A percentile compares a stretch with the other conserved stretches of the same genome.
phyloP scores from a whole-genome alignment of 306 rosid species.

The Astragalus glycyphyllos region DNA sequence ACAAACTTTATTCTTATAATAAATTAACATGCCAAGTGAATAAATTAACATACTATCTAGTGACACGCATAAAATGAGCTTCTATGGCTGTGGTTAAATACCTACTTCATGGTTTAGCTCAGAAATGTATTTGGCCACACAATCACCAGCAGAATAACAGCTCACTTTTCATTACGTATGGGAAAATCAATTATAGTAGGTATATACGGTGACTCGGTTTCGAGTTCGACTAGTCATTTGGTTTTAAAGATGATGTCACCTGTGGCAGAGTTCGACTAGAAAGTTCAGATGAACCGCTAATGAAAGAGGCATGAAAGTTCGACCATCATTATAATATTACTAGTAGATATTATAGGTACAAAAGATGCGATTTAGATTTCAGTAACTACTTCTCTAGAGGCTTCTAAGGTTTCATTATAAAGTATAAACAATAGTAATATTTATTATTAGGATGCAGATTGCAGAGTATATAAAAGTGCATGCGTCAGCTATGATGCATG shows the following conservation, averaged over 20 bases:
- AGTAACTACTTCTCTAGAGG: not conserved
- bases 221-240: too few relatives aligned
- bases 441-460: not conserved
- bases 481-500: conserved; percentile 32
- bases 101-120: conserved; percentile 1
- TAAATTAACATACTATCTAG: too few relatives aligned
- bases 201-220: too few relatives aligned
- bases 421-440: not conserved
- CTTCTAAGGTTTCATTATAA: conserved; percentile 14
- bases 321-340: too few relatives aligned
- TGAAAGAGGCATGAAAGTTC: too few relatives aligned
- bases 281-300: too few relatives aligned
- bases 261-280: too few relatives aligned
- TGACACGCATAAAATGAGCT: conserved; percentile 1
- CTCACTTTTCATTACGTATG: conserved; percentile 4
- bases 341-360: too few relatives aligned
- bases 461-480: not conserved
- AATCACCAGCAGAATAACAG: not conserved
- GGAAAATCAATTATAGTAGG: not conserved
- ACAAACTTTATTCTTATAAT: too few relatives aligned
- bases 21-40: too few relatives aligned
- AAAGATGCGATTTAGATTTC: conserved; percentile 6
- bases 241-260: too few relatives aligned
- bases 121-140: conserved; percentile 27
- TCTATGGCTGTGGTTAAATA: conserved; percentile 34